Evolutionary conservation across 129 eudicot genomes (phyloP), one percentile per base, ranked within the genome.

Genomic region (Escallonia herrerae): DNA sequence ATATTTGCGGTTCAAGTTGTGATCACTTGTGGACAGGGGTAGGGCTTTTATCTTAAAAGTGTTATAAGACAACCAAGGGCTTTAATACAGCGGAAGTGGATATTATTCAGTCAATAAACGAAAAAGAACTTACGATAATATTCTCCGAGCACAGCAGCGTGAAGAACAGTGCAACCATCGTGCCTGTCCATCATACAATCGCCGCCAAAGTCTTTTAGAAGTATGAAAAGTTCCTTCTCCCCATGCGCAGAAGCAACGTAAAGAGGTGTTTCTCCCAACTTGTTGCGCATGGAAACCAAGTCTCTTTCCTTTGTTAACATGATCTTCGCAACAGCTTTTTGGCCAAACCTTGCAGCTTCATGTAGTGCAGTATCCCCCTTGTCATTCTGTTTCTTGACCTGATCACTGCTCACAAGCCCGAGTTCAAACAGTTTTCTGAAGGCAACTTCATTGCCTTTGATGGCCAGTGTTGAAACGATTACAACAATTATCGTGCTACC

Each of bases 111-210:
- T 22, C 33, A 22, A 33, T 57, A 57, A 37, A 8, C 12, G 8
- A 10, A 59, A 47, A 51, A 64, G 41, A 15, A 51, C 58, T 5
- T 65, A 65, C 69, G 59, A 14, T 65, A 65, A 49, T 65, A 65
- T 65, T 52, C 69, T 1, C 69, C 69, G n/a, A 15, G 37, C 22
- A 50, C 43, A 7, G 56, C 69, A 50, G 69, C 69, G 49, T 65
- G 69, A 65, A 65, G 69, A 65, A 65, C 69, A 51, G 69, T 65
- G 15, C 58, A 47, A 37, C 69, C 69, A 12, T 65, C 69, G 1
- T 65, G 6, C 12, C 69, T 65, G 2, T 45, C 42, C 4, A 15
- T 65, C 46, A 5, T 47, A 44, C 69, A 65, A 40, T 65, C 69
- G 8, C 43, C 13, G 8, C 40, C 7, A 47, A 47, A 47, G 6